Evolutionary conservation across 352 stramenopile species (phyloP).

Genomic region (Elongisporangium anandrum): DNA sequence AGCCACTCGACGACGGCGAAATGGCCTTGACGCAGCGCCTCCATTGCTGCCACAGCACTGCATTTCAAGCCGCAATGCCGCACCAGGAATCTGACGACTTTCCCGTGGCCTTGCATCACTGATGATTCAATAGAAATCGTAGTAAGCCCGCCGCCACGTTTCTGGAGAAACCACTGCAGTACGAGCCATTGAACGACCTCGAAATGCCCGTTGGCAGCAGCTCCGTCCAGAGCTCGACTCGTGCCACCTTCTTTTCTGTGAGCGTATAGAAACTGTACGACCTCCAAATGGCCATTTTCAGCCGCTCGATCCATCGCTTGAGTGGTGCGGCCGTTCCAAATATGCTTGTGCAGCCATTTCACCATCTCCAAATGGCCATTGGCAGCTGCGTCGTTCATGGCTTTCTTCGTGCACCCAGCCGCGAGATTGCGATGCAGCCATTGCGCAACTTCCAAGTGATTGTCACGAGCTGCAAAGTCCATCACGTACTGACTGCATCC

Average conservation of each 20-base stretch:
- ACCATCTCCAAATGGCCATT: constrained; percentile 12
- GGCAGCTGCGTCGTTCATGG: constrained; percentile 15
- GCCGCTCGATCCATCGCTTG: constrained; percentile 44
- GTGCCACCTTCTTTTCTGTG: constrained; percentile 39
- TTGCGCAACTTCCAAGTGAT: not conserved
- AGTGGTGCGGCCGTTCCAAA: constrained; percentile 11
- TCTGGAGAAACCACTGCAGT: not conserved
- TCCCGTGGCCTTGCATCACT: not conserved
- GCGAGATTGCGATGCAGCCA: not conserved
- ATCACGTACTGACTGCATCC: not conserved
- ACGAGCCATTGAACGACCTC: constrained; percentile 34
- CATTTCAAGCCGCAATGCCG: not conserved
- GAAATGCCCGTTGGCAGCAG: constrained; percentile 36
- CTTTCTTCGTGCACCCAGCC: constrained; percentile 8
- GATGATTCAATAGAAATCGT: not conserved
- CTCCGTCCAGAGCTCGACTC: constrained; percentile 18
- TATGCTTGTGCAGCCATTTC: constrained; percentile 11
- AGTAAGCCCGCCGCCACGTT: not conserved
- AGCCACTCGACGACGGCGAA: not conserved
- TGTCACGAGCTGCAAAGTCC: not conserved
- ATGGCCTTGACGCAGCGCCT: not conserved
- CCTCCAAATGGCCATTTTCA: constrained; percentile 37
- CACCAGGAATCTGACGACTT: not conserved
- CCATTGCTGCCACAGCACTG: not conserved
- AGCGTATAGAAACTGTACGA: constrained; percentile 44